These are phyloP conservation scores for Ophiocordyceps camponoti-rufipedis DNA, from an alignment of 2,329 filamentous ascomycete genomes.

Conservation along the genomic window DNA sequence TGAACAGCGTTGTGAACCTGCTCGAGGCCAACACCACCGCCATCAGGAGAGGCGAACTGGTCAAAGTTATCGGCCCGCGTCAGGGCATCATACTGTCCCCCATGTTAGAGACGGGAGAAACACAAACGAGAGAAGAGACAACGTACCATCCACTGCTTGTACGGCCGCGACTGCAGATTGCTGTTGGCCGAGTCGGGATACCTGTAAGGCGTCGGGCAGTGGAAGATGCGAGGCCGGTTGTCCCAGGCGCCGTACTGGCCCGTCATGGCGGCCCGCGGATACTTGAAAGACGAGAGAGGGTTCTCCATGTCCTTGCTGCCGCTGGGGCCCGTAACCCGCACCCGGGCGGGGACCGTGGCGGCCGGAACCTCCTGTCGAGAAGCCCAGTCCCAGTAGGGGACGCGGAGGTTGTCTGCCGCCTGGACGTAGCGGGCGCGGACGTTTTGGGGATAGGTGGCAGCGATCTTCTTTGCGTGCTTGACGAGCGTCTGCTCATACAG, in stretches of 20 bases:
- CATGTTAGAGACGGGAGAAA: neutral
- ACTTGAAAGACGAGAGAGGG: constrained; percentile 32
- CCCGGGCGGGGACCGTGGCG: constrained; percentile 15
- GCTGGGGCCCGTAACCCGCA: constrained; percentile 22
- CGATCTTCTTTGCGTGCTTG: constrained; percentile 24
- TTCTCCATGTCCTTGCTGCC: constrained; percentile 23
- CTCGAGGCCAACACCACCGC: constrained; percentile 21
- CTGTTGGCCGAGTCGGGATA: constrained; percentile 21
- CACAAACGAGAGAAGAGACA: neutral
- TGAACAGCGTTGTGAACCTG: constrained; percentile 23
- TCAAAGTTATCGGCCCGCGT: constrained; percentile 16
- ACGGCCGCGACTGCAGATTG: constrained; percentile 12
- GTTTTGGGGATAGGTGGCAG: constrained; percentile 20
- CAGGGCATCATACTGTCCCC: constrained; percentile 21
- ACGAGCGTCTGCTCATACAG: constrained; percentile 39
- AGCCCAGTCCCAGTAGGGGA: constrained; percentile 39
- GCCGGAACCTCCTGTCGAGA: constrained; percentile 21
- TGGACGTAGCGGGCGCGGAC: constrained; percentile 18
- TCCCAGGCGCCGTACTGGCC: constrained; percentile 19
- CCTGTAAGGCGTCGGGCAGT: constrained; percentile 17
- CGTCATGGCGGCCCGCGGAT: constrained; percentile 20
- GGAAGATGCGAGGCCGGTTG: constrained; percentile 17
- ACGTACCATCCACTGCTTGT: constrained; percentile 22
- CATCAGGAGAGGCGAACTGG: constrained; percentile 16
- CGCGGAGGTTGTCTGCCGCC: constrained; percentile 26